Base-by-base conservation (phyloP, 331 rosid genomes). In the Malus hybrid region DNA sequence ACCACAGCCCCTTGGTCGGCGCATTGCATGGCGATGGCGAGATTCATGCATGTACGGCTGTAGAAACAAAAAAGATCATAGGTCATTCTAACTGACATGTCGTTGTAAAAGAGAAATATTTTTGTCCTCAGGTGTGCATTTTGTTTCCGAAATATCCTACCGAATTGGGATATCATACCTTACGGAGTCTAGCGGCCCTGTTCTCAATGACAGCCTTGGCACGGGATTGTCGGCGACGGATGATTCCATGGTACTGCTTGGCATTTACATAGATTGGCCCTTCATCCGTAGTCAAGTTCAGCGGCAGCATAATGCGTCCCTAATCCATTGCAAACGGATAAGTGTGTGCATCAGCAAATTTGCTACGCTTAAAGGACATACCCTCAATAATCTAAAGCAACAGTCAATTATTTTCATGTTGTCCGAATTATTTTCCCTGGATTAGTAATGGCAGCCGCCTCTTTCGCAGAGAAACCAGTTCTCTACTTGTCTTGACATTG, bases 11-110 rank as follows among this genome's bases (percentile, higher is more conserved):
- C 99, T 87, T 73, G 98, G 98, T 57, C 99, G 91, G 36, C 98
- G 88, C 97, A 89, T 76, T 46, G 99, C 99, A 60, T 95, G 99
- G 69, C 79, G 98, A 83, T 95, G 99, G 57, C 99, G 97, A 0
- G 99, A 95, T 81, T 92, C 93, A 27, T 95, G 99, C 97, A 95
- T 89, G 78, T 95, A 95, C 18, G 96, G 96, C 99, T 95, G 91
- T 55, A 83, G 75, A 75, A 82, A 59, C 76, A 63, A 76, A 56
- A 79, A 28, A 69, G 10, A 59, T 85, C 31, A 68, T 70, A 60
- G 68, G 62, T 71, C 52, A 74, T 32, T 65, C 29, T 36, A 64
- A 69, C 54, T 29, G 11, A 50, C 12, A 18, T 18, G 44, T 54
- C 22, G 4, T 22, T 57, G 34, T 24, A 22, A 10, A 59, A 59